Conservation (phyloP, 2,329 filamentous ascomycete genomes). For the Alternaria infectoria region DNA sequence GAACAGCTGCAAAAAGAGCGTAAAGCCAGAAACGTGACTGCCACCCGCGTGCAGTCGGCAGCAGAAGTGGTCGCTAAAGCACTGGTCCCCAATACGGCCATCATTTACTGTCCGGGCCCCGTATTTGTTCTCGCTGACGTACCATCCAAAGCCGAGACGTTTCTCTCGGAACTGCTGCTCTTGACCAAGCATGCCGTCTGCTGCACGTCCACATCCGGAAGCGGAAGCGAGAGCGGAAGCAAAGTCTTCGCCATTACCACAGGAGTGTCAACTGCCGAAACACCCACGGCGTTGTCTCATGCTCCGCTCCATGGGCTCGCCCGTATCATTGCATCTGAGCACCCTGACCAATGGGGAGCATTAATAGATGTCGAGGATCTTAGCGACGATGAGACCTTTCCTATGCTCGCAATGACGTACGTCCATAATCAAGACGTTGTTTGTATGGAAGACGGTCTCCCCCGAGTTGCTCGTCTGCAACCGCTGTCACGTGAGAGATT, state of each 20-base stretch:
- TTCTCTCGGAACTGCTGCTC: background rate
- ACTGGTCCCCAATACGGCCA: background rate
- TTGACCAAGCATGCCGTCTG: background rate
- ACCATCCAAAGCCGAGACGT: background rate
- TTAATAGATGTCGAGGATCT: slow-evolving; percentile 19
- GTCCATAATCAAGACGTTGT: slow-evolving; percentile 20
- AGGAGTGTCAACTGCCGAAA: background rate
- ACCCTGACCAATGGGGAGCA: slow-evolving; percentile 50
- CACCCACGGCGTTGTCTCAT: background rate
- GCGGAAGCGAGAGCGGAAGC: background rate
- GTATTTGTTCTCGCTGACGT: background rate
- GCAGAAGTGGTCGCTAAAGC: background rate
- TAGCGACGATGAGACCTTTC: slow-evolving; percentile 26
- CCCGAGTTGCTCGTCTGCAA: background rate
- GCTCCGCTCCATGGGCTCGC: slow-evolving; percentile 8
- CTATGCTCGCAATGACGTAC: slow-evolving; percentile 48
- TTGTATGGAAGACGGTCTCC: background rate
- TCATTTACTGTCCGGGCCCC: background rate
- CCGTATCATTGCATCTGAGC: slow-evolving; percentile 49
- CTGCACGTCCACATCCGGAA: background rate
- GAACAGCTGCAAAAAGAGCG: background rate
- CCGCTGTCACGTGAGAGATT: background rate
- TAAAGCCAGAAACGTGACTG: background rate
- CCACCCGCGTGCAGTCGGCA: background rate
- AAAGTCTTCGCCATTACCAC: background rate